These are phyloP conservation scores for Massariosphaeria phaeospora DNA, from an alignment of 495 filamentous ascomycete species.

Conservation along the genomic window DNA sequence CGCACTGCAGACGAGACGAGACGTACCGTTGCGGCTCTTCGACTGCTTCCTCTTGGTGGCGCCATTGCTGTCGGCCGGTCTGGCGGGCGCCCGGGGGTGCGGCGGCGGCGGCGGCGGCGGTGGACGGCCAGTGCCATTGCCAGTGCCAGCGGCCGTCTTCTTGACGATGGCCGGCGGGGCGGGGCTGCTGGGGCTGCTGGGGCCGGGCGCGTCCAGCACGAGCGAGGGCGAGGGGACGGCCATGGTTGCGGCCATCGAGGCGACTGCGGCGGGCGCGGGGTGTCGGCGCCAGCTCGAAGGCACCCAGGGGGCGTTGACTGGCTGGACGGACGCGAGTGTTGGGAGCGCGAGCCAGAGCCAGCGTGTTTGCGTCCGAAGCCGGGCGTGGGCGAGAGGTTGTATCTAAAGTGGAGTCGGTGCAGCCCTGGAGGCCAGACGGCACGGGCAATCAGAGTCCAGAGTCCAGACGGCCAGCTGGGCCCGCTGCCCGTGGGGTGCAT, in stretches of 20 bases:
- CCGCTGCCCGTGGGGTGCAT: conserved; percentile 4
- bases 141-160: conserved; percentile 39
- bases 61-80: conserved; percentile 24
- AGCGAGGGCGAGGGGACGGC: conserved; percentile 60
- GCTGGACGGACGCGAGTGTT: not conserved
- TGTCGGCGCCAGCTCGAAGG: not conserved
- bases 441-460: not conserved
- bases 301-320: not conserved
- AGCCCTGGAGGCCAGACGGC: not conserved
- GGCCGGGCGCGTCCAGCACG: conserved; percentile 46
- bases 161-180: conserved; percentile 36
- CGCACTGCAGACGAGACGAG: conserved; percentile 1
- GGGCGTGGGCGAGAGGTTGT: conserved; percentile 11
- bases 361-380: not conserved
- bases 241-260: conserved; percentile 54
- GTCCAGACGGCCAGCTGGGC: not conserved
- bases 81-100: conserved; percentile 29
- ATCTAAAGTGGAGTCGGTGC: conserved; percentile 25
- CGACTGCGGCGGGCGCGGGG: conserved; percentile 16
- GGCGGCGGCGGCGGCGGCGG: conserved; percentile 38
- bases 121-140: too few relatives aligned
- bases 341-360: not conserved
- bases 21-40: conserved; percentile 77
- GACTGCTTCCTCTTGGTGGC: conserved; percentile 66
- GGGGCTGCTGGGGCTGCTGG: conserved; percentile 6